Evolutionary conservation across 176 grass and related monocot species (phyloP).

Genomic region (Juncus effusus): DNA sequence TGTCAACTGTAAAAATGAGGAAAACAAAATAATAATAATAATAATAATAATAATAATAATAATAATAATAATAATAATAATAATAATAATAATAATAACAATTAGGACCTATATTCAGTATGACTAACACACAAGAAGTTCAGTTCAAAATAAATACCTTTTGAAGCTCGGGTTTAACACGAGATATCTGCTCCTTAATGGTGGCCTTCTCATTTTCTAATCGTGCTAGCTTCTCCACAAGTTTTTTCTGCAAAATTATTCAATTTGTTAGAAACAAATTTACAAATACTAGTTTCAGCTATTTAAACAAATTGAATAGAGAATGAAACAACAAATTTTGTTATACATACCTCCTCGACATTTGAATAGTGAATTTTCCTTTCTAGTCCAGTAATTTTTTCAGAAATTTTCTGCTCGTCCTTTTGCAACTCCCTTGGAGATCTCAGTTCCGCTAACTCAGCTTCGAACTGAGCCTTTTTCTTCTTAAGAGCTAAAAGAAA

Average conservation of each 20-base stretch:
- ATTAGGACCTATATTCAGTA: conserved; percentile 23
- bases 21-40: conserved; percentile 33
- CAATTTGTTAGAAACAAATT: conserved; percentile 14
- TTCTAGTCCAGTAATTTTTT: conserved; percentile 88
- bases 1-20: conserved; percentile 53
- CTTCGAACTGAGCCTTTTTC: conserved; percentile 63
- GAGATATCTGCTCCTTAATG: conserved; percentile 65
- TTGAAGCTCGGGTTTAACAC: conserved; percentile 61
- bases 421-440: conserved; percentile 81
- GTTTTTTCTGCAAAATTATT: conserved; percentile 49
- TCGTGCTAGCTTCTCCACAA: conserved; percentile 67
- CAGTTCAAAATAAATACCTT: conserved; percentile 40
- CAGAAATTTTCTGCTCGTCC: conserved; percentile 79
- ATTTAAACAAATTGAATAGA: background rate
- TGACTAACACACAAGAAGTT: background rate
- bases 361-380: conserved; percentile 84
- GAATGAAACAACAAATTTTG: background rate
- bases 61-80: too few relatives aligned
- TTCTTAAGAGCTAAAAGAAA: conserved; percentile 76
- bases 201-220: conserved; percentile 64
- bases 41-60: conserved; percentile 5
- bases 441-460: conserved; percentile 72
- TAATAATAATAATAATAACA: too few relatives aligned
- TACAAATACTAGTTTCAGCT: background rate
- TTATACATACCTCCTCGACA: conserved; percentile 67